Conservation (phyloP, 805 yeast species). For the Zygosaccharomyces pseudorouxii region DNA sequence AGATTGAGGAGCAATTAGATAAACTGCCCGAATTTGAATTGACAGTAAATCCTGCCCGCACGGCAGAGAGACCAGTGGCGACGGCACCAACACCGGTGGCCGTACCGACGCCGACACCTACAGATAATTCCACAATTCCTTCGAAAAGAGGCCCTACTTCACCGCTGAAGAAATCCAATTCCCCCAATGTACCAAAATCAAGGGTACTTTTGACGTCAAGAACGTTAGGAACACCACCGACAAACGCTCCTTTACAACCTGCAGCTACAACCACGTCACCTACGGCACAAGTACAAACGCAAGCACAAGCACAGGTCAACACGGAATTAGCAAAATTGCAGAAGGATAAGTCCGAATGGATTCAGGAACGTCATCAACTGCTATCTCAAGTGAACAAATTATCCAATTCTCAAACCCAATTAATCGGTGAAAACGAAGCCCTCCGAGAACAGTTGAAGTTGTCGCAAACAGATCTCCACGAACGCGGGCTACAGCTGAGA, state of each 20-base stretch:
- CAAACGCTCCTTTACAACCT: background rate
- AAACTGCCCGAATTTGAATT: constrained; percentile 7
- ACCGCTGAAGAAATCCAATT: constrained; percentile 45
- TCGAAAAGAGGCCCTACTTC: constrained; percentile 68
- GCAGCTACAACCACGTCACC: constrained; percentile 11
- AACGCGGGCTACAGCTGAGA: constrained; percentile 21
- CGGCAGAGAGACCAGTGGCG: constrained; percentile 1
- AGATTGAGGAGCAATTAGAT: constrained; percentile 49
- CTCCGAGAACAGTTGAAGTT: constrained; percentile 32
- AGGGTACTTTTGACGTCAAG: constrained; percentile 25
- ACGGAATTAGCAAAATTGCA: constrained; percentile 42
- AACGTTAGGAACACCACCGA: constrained; percentile 15
- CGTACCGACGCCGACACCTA: constrained; percentile 2
- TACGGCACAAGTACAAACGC: constrained; percentile 1
- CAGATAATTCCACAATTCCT: constrained; percentile 43
- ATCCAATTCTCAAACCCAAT: constrained; percentile 36
- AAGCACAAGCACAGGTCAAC: background rate
- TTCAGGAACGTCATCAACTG: constrained; percentile 32
- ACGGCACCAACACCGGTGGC: constrained; percentile 1
- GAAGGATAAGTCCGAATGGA: constrained; percentile 44
- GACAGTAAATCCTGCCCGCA: constrained; percentile 12
- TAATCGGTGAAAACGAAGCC: constrained; percentile 46
- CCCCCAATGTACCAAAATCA: constrained; percentile 15
- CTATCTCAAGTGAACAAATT: constrained; percentile 29
- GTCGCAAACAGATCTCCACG: constrained; percentile 19